A percentile compares a stretch with the other conserved stretches of the same genome.
phyloP scores from a whole-genome alignment of 257 asterid species.

The Solanum chmielewskii region DNA sequence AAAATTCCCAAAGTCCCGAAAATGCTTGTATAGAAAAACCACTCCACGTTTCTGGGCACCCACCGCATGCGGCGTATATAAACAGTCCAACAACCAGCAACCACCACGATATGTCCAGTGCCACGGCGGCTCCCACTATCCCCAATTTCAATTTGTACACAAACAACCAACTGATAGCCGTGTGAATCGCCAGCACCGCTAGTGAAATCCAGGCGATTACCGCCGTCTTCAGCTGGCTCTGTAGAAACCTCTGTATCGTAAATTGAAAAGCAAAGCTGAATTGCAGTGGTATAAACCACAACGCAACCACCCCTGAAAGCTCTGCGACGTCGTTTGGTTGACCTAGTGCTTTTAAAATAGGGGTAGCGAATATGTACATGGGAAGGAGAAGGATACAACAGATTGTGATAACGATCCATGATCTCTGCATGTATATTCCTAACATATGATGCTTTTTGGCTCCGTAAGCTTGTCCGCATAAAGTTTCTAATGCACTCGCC shows the following conservation, averaged over 20 bases:
- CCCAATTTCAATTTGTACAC: slow-evolving; percentile 16
- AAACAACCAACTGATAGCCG: slow-evolving; percentile 15
- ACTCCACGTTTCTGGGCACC: slow-evolving; percentile 36
- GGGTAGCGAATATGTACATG: slow-evolving; percentile 14
- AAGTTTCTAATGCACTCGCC: slow-evolving; percentile 30
- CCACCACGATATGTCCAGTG: slow-evolving; percentile 42
- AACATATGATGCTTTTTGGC: slow-evolving; percentile 20
- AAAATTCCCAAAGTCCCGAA: slow-evolving; percentile 29
- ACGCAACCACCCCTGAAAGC: slow-evolving; percentile 5
- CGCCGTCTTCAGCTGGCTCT: slow-evolving; percentile 34
- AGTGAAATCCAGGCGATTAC: slow-evolving; percentile 21
- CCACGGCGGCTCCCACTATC: slow-evolving; percentile 14
- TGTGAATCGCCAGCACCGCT: slow-evolving; percentile 11
- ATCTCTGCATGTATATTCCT: slow-evolving; percentile 22
- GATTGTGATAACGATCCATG: slow-evolving; percentile 15
- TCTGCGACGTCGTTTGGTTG: slow-evolving; percentile 30
- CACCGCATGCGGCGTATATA: slow-evolving; percentile 19
- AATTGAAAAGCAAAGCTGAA: slow-evolving; percentile 19
- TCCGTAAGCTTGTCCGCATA: slow-evolving; percentile 33
- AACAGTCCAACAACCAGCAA: slow-evolving; percentile 14
- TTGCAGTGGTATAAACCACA: slow-evolving; percentile 20
- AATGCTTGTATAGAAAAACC: slow-evolving; percentile 33
- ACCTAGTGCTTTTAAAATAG: slow-evolving; percentile 17
- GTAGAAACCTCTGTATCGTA: slow-evolving; percentile 25
- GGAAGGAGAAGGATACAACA: slow-evolving; percentile 14